These are phyloP conservation scores for Ramichloridium luteum DNA, from an alignment of 2,329 filamentous ascomycete genomes.

Conservation along the genomic window DNA sequence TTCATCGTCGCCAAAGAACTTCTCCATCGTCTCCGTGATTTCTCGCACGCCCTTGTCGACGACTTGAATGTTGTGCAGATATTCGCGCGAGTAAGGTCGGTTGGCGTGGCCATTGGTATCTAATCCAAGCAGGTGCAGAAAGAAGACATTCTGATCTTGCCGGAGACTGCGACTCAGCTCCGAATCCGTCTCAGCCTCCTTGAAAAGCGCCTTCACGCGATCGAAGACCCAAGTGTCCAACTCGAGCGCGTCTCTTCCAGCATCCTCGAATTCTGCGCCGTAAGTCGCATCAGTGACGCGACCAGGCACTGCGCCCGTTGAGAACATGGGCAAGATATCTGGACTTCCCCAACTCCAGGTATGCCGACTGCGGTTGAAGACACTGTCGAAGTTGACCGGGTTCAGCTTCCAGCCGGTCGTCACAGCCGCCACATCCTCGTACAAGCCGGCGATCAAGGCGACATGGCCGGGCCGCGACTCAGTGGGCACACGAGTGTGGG, in stretches of 20 bases:
- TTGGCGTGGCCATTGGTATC: conserved; percentile 81
- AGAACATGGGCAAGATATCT: conserved; percentile 95
- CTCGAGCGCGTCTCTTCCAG: conserved; percentile 64
- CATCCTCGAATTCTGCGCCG: conserved; percentile 76
- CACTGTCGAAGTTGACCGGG: conserved; percentile 94
- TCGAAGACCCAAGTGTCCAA: conserved; percentile 96
- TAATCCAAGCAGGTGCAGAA: conserved; percentile 81
- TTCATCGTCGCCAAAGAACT: conserved; percentile 70
- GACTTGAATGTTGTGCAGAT: conserved; percentile 84
- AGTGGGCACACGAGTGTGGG: conserved; percentile 90
- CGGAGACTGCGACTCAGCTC: conserved; percentile 61
- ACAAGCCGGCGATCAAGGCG: conserved; percentile 87
- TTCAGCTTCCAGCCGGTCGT: conserved; percentile 98
- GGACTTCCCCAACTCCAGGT: conserved; percentile 99
- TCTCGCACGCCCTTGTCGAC: conserved; percentile 85
- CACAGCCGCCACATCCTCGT: conserved; percentile 95
- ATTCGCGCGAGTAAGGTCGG: conserved; percentile 89
- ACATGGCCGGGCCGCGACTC: conserved; percentile 95
- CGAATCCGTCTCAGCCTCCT: conserved; percentile 62
- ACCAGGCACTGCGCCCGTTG: conserved; percentile 78
- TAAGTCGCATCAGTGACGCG: conserved; percentile 82
- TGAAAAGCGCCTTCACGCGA: conserved; percentile 76
- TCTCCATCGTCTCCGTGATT: conserved; percentile 65
- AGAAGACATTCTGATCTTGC: conserved; percentile 85
- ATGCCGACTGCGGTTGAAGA: conserved; percentile 92